These are phyloP conservation scores for Colletotrichum australisinense DNA, from an alignment of 2,329 filamentous ascomycete genomes.

Conservation along the genomic window DNA sequence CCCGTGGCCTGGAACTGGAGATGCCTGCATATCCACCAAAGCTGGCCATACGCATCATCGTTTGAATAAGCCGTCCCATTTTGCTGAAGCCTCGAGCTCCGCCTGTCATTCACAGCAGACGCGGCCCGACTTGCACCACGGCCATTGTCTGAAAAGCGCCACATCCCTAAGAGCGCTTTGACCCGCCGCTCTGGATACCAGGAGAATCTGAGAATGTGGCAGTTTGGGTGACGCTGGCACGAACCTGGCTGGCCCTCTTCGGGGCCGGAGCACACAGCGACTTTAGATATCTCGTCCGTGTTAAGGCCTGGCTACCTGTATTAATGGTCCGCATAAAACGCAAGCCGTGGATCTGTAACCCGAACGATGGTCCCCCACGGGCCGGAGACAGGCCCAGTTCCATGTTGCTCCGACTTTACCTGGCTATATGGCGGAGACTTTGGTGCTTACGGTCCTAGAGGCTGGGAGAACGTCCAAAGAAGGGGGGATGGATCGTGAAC, in stretches of 20 bases:
- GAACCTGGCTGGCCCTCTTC: neutral
- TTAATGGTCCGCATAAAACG: conserved; percentile 17
- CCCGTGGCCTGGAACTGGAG: neutral
- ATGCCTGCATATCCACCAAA: neutral
- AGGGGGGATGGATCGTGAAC: neutral
- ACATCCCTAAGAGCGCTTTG: conserved; percentile 20
- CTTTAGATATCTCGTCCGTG: conserved; percentile 7
- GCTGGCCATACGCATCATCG: neutral
- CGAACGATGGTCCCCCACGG: neutral
- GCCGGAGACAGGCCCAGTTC: neutral
- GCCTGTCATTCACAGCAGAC: neutral
- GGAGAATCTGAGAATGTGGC: neutral
- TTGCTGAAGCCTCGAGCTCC: neutral
- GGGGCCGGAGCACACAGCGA: conserved; percentile 12
- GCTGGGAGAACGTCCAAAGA: neutral
- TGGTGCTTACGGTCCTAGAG: neutral
- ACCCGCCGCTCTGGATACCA: conserved; percentile 9
- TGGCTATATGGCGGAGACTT: neutral
- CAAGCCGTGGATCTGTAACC: conserved; percentile 13
- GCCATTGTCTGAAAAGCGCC: neutral
- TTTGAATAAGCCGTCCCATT: neutral
- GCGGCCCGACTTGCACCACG: neutral
- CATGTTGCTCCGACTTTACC: neutral
- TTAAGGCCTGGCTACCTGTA: neutral
- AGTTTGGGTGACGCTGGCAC: neutral